phyloP scores from a whole-genome alignment of 1,139 yeast species.

The Geotrichum klebahnii region DNA sequence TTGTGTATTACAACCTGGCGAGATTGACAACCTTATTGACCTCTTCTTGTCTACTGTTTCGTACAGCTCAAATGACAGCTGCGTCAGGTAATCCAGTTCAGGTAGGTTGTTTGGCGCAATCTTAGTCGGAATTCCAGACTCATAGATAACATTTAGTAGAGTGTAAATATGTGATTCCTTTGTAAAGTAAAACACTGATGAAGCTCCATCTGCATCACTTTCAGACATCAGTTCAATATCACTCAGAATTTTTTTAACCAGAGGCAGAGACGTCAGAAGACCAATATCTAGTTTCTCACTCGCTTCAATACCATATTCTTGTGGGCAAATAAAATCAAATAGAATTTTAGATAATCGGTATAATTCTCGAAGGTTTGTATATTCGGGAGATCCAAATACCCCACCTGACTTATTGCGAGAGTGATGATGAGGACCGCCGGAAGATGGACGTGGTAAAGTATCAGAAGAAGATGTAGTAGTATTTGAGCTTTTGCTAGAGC shows the following conservation, averaged over 20 bases:
- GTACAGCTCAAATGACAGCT: conserved; percentile 88
- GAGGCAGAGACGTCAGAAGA: conserved; percentile 82
- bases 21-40: conserved; percentile 77
- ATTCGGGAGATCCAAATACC: conserved; percentile 72
- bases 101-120: conserved; percentile 93
- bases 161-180: conserved; percentile 96
- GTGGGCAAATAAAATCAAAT: conserved; percentile 96
- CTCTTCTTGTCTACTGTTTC: conserved; percentile 73
- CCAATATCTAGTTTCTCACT: conserved; percentile 95
- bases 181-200: conserved; percentile 81
- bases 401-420: conserved; percentile 31
- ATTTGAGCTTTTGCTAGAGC: not conserved
- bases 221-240: conserved; percentile 84
- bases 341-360: conserved; percentile 85
- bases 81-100: conserved; percentile 89
- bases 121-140: conserved; percentile 87
- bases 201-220: conserved; percentile 39
- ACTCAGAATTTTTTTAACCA: conserved; percentile 77
- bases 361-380: conserved; percentile 75
- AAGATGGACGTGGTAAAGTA: not conserved
- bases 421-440: not conserved
- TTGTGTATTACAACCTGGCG: conserved; percentile 97
- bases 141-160: conserved; percentile 80
- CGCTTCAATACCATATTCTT: conserved; percentile 94
- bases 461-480: not conserved